Conservation (phyloP, 805 yeast genomes). For the Nakazawaea pomicola region DNA sequence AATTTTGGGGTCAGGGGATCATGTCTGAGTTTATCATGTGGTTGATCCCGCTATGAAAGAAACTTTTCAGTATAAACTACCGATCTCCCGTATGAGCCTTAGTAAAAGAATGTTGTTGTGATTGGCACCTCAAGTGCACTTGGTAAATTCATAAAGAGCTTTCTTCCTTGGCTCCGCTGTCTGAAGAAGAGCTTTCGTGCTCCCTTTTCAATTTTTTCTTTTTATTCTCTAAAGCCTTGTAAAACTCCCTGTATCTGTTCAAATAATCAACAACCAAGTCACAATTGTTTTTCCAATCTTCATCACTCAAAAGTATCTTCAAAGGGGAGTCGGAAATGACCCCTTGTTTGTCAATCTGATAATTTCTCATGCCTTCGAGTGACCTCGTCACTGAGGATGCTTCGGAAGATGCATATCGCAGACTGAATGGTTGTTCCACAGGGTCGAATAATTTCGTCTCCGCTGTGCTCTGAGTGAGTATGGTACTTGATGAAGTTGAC, state of each 20-base stretch:
- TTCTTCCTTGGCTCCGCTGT: too few relatives aligned
- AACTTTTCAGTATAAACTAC: too few relatives aligned
- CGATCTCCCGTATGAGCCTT: too few relatives aligned
- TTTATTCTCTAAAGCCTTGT: not conserved
- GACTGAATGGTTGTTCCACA: not conserved
- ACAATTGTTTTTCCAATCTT: constrained; percentile 7
- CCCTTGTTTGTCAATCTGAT: not conserved
- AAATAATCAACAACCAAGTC: constrained; percentile 4
- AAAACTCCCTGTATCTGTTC: constrained; percentile 4
- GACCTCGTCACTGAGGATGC: not conserved
- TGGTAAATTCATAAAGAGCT: too few relatives aligned
- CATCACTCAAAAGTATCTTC: constrained; percentile 1
- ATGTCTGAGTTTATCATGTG: too few relatives aligned
- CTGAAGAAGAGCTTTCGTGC: not conserved
- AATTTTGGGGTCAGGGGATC: too few relatives aligned
- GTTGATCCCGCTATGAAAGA: too few relatives aligned
- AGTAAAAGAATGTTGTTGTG: too few relatives aligned
- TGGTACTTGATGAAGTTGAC: too few relatives aligned
- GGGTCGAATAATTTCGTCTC: not conserved
- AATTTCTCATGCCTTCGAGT: not conserved
- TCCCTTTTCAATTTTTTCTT: not conserved
- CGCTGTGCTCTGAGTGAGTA: not conserved
- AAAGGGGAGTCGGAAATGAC: not conserved
- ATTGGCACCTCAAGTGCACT: too few relatives aligned
- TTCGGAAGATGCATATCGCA: not conserved